These are phyloP conservation scores for Symmetrospora coprosmae DNA, from an alignment of 768 basidiomycete genomes.

Conservation along the genomic window DNA sequence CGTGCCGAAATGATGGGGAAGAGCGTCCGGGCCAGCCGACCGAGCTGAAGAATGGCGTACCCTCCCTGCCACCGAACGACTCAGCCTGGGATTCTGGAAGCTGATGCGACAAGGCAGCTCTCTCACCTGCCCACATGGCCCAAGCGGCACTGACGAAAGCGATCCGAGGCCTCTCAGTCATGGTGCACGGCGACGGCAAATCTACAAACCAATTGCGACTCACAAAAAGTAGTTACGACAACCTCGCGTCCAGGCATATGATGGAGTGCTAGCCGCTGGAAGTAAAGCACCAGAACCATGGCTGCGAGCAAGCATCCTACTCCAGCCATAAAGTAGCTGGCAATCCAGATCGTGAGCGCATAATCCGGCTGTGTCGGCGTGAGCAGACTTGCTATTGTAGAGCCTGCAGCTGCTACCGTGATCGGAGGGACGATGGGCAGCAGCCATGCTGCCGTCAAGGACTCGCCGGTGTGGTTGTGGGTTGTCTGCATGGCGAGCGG, in stretches of 20 bases:
- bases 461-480: conserved; percentile 26
- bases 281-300: conserved; percentile 28
- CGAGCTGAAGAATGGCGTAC: conserved; percentile 28
- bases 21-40: conserved; percentile 22
- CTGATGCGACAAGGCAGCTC: neutral
- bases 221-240: conserved; percentile 27
- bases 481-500: conserved; percentile 27
- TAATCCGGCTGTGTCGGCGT: conserved; percentile 14
- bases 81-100: neutral
- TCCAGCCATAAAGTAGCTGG: conserved; percentile 29
- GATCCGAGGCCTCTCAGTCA: neutral
- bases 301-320: conserved; percentile 27
- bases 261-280: conserved; percentile 30
- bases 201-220: neutral
- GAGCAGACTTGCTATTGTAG: conserved; percentile 28
- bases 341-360: conserved; percentile 27
- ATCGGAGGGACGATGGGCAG: conserved; percentile 32
- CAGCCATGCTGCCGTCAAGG: conserved; percentile 32
- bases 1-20: conserved; percentile 25
- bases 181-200: neutral
- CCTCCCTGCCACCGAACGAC: conserved; percentile 23
- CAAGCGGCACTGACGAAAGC: conserved; percentile 32
- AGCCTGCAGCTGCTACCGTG: conserved; percentile 28
- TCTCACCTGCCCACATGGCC: conserved; percentile 23
- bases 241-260: conserved; percentile 30